Evolutionary conservation across 2,329 filamentous ascomycete species (phyloP), one percentile per base, ranked within the genome.

Genomic region (Monilinia fructicola): DNA sequence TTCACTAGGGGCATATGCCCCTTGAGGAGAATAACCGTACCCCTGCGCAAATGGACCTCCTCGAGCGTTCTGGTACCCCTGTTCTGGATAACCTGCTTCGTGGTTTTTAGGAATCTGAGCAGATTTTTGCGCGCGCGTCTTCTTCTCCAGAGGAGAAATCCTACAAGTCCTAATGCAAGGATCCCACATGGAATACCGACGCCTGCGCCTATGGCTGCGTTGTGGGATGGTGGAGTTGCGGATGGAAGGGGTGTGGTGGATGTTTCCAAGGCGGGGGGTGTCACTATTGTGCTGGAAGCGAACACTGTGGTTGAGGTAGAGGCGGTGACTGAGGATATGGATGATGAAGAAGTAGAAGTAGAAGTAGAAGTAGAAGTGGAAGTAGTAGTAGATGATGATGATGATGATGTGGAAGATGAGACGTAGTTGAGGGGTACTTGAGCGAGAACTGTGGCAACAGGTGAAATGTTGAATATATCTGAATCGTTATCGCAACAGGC

Each of bases 401-500:
- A 35, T 12, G 14, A 44, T 18, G 28, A 38, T 35, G 53, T 38
- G 7, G 61, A 55, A 11, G 61, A 55, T 23, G 54, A 59, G 16
- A 38, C 40, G 9, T 65, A 59, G n/a, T 21, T 48, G 23, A 65
- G 54, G 14, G 63, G 63, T 4, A 66, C 28, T 48, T 66, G 55
- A 7, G 56, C 64, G 7, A 66, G 31, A 2, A 54, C 35, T 44
- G 26, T 54, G 26, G 64, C 55, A 7, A 58, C 54, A 1, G 56
- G 48, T 14, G 35, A 42, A 10, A 62, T 54, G 5, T 66, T 44
- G 48, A 66, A 66, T 14, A 60, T 66, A 46, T 52, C 18, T 38
- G 31, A 10, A 16, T 35, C 44, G 14, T 42, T 38, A 7, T 61
- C 21, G 64, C 64, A 66, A 48, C 64, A 66, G 38, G 64, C 64